Evolutionary conservation across 108 stramenopile genomes (phyloP), one percentile per base, ranked within the genome.

Genomic region (Mediolabrus comicus): DNA sequence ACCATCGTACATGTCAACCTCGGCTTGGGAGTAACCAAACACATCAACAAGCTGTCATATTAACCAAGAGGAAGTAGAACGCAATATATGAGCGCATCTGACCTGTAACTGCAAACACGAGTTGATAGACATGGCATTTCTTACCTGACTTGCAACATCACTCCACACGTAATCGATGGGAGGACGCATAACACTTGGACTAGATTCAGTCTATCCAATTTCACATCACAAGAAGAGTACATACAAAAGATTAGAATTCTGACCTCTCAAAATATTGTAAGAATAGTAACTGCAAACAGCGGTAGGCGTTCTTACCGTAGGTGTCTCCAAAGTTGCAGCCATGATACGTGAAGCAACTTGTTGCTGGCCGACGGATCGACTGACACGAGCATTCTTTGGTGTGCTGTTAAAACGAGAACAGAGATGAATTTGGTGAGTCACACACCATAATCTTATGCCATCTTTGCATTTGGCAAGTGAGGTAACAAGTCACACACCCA

Each of bases 81-180:
- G n/a, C n/a, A n/a, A n/a, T n/a, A n/a, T n/a, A n/a, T n/a, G n/a
- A n/a, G n/a, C n/a, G n/a, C n/a, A n/a, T n/a, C 24, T 36, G 2
- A 43, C 7, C 12, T 53, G 27, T 30, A 31, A 27, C 14, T 57
- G 5, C n/a, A 72, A 70, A 24, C 9, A 30, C 0, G 13, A 1
- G 19, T 26, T 32, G 22, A 34, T 27, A 8, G 39, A 71, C 13
- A 52, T 26, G n/a, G 22, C 12, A 11, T 14, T 33, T 43, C 79
- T 74, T 49, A 87, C 86, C 81, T 92, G 90, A n/a, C 56, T 26
- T 11, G 81, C 33, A 39, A 94, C 75, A 39, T 81, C 58, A 10
- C 76, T 61, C 93, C 93, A 94, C 17, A 67, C 64, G 71, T 87
- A 62, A 62, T 94, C 83, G 67, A 94, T 88, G 19, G 93, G 93